Percentiles rank a stretch among this genome's conserved stretches.
phyloP scores from a whole-genome alignment of 768 basidiomycete genomes.

The Ephemerocybe angulata region DNA sequence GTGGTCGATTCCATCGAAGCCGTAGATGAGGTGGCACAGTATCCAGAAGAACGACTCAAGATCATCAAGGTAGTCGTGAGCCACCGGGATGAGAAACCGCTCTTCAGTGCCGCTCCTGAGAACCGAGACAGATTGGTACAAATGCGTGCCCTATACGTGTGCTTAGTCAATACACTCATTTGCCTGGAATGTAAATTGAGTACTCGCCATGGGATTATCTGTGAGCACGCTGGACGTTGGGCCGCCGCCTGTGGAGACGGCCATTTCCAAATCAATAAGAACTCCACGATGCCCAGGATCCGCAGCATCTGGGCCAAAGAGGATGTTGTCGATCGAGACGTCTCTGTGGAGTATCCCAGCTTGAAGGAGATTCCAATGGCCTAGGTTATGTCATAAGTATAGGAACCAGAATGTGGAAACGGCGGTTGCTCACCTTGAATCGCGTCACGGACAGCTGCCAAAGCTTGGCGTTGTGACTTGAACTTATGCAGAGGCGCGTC shows the following conservation, averaged over 20 bases:
- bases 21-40: neutral
- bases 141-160: neutral
- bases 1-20: no score
- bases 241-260: neutral
- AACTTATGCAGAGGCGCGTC: neutral
- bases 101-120: neutral
- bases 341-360: neutral
- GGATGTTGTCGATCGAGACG: neutral
- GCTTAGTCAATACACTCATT: no score
- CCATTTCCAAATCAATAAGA: neutral
- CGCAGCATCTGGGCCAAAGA: neutral
- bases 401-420: neutral
- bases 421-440: neutral
- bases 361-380: neutral
- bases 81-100: neutral
- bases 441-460: neutral
- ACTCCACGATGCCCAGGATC: neutral
- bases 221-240: neutral
- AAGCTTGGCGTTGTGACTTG: neutral
- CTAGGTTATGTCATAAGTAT: neutral
- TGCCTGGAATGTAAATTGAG: no score
- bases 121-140: neutral
- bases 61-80: constrained; percentile 5
- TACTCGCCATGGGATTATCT: no score
- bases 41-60: constrained; percentile 1